Evolutionary conservation across 2,329 filamentous ascomycete genomes (phyloP), one percentile per base, ranked within the genome.

Genomic region (Claviceps africana): DNA sequence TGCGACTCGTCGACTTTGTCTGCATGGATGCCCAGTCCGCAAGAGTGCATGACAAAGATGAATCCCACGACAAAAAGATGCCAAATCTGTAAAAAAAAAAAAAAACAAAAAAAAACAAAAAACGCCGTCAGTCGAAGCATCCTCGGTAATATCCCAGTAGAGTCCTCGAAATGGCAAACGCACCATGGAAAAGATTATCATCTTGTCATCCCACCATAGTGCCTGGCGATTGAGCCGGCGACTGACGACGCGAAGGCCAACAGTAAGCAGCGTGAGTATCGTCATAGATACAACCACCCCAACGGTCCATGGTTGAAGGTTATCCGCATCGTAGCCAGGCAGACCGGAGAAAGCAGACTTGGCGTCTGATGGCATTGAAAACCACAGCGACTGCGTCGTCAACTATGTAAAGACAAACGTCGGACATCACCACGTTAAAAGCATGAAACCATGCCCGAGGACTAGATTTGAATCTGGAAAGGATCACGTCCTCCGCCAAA

Each of bases 131-230:
- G 31, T 28, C 5, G 6, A 22, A 15, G 13, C 19, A 7, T 2
- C 7, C 4, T 22, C 22, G 31, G 7, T n/a, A 37, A 10, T 25
- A 8, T 25, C 13, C 33, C 13, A 28, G 28, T 11, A 35, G 25
- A 31, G 4, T 35, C n/a, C 9, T 13, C 35, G 22, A 2, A 11
- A 17, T 4, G n/a, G 39, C 47, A 2, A 19, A 53, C 57, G n/a
- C 58, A 74, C 72, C 70, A 71, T 67, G 15, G 72, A 74, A 52
- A 70, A 73, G 1, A 74, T 54, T 51, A 75, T 71, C 63, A 73
- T 67, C 56, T 66, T 72, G 58, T 75, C 72, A 61, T 75, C 72
- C 72, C 70, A 72, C 71, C 72, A 74, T 9, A 74, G 56, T 48
- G 59, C 54, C 51, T 72, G 71, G 10, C 58, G 62, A 50, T 69